phyloP scores from a whole-genome alignment of 768 basidiomycete species.

The Lepiota brunneoincarnata region DNA sequence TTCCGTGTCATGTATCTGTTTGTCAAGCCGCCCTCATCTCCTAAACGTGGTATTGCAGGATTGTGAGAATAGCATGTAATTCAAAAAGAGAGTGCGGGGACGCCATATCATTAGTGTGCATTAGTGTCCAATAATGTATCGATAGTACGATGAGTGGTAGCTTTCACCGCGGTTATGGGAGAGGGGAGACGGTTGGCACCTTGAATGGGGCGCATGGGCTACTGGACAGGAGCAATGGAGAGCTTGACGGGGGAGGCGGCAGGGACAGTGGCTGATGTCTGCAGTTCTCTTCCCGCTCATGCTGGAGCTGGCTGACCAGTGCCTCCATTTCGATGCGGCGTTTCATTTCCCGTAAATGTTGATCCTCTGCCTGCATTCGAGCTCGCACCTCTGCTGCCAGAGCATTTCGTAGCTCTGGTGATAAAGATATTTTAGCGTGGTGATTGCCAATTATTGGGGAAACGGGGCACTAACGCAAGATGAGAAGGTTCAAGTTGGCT shows the following conservation, averaged over 20 bases:
- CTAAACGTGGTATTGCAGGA: too few relatives aligned
- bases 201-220: conserved; percentile 7
- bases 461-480: conserved; percentile 1
- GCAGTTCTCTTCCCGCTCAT: conserved; percentile 6
- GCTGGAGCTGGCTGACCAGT: conserved; percentile 8
- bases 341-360: conserved; percentile 4
- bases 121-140: background rate
- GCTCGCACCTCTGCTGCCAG: conserved; percentile 4
- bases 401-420: conserved; percentile 3
- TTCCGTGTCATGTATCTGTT: background rate
- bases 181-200: background rate
- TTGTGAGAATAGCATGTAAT: too few relatives aligned
- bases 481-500: background rate
- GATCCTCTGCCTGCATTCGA: conserved; percentile 8
- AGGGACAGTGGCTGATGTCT: background rate
- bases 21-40: too few relatives aligned
- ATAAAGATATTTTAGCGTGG: background rate
- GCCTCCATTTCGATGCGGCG: conserved; percentile 12
- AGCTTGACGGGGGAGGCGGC: background rate
- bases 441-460: background rate
- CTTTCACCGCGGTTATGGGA: background rate
- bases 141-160: background rate
- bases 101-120: background rate
- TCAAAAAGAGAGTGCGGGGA: too few relatives aligned
- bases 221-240: conserved; percentile 9